Conservation (phyloP, 1,284 basidiomycete genomes). For the Ceratobasidium sp. region DNA sequence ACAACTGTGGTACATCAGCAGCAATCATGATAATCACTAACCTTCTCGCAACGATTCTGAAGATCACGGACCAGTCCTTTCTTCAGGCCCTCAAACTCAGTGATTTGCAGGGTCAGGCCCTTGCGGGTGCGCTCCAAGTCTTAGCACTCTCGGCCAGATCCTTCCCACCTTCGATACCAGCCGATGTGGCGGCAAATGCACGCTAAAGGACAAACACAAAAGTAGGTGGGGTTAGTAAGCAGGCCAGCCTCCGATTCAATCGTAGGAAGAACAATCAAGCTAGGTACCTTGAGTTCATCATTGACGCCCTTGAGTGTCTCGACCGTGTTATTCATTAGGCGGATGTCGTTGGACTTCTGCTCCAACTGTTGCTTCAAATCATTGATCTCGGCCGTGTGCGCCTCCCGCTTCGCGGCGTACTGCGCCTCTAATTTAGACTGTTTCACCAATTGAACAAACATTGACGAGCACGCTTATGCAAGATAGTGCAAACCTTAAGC, state of each 20-base stretch:
- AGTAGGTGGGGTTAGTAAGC: slow-evolving; percentile 8
- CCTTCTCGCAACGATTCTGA: slow-evolving; percentile 99
- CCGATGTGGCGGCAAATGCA: slow-evolving; percentile 94
- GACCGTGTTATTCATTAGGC: slow-evolving; percentile 82
- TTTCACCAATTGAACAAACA: slow-evolving; percentile 13
- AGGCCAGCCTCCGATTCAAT: neutral
- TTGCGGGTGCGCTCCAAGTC: slow-evolving; percentile 97
- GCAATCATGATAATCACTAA: slow-evolving; percentile 49
- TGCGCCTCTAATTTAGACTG: slow-evolving; percentile 94
- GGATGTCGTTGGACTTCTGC: slow-evolving; percentile 83
- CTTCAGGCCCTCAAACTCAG: slow-evolving; percentile 98
- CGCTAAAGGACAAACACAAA: slow-evolving; percentile 63
- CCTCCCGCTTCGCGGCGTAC: slow-evolving; percentile 90
- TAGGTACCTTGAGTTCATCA: slow-evolving; percentile 91
- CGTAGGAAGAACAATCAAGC: neutral
- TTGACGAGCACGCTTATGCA: slow-evolving; percentile 38
- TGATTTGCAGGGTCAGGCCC: slow-evolving; percentile 94
- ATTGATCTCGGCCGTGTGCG: slow-evolving; percentile 83
- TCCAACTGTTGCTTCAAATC: slow-evolving; percentile 94
- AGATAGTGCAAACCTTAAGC: slow-evolving; percentile 72
- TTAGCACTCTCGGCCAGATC: slow-evolving; percentile 95
- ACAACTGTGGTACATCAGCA: neutral
- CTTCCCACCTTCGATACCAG: slow-evolving; percentile 95
- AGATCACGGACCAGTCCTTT: slow-evolving; percentile 98
- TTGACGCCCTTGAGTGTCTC: slow-evolving; percentile 96